phyloP scores from a whole-genome alignment of 2,329 filamentous ascomycete species.

The Tolypocladium ophioglossoides region DNA sequence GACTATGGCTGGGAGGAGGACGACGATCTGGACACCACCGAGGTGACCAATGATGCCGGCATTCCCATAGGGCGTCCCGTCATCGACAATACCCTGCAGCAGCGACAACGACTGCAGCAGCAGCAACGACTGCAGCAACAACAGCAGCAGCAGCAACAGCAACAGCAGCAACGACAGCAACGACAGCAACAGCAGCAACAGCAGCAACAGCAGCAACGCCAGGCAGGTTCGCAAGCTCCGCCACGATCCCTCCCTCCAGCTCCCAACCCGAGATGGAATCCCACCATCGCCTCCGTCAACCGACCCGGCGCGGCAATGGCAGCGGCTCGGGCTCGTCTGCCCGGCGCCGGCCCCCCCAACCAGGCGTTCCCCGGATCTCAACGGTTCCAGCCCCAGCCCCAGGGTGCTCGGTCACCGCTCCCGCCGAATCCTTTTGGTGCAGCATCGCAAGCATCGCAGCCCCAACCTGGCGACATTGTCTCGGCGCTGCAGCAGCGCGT shows the following conservation, averaged over 20 bases:
- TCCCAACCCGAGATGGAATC: constrained; percentile 29
- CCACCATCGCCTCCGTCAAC: constrained; percentile 15
- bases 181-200: too few relatives aligned
- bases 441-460: constrained; percentile 15
- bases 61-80: constrained; percentile 25
- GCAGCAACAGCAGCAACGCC: constrained; percentile 1
- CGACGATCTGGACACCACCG: constrained; percentile 47
- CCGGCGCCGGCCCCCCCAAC: constrained; percentile 7
- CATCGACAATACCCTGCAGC: constrained; percentile 24
- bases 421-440: constrained; percentile 11
- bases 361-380: constrained; percentile 18
- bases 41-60: constrained; percentile 40
- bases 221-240: constrained; percentile 9
- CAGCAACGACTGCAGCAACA: constrained; percentile 13
- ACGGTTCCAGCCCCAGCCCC: constrained; percentile 17
- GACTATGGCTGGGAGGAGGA: constrained; percentile 40
- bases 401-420: constrained; percentile 22
- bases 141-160: constrained; percentile 4
- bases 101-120: constrained; percentile 20
- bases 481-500: constrained; percentile 42
- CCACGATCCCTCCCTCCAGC: constrained; percentile 19
- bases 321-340: constrained; percentile 7
- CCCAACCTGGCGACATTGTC: constrained; percentile 24
- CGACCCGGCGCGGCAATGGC: constrained; percentile 7
- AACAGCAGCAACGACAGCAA: constrained; percentile 18